Evolutionary conservation across 2,329 filamentous ascomycete species (phyloP), one percentile per base, ranked within the genome.

Genomic region (Penicillium brevicompactum): DNA sequence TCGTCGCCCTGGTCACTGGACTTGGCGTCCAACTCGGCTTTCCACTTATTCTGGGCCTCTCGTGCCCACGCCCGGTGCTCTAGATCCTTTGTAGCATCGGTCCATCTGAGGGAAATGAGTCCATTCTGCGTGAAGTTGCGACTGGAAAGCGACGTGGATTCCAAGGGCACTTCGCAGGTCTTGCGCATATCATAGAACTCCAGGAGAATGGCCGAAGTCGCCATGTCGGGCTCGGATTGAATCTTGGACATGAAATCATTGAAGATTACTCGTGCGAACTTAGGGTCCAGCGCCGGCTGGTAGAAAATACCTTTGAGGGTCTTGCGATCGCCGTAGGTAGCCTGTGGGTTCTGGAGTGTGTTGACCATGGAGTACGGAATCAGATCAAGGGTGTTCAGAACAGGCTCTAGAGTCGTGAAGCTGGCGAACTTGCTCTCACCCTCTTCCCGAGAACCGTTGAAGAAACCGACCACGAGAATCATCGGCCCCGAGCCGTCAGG

Each of bases 281-380:
- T 57, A 5, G 63, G 64, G 18, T 69, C 69, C 21, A 82, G 62
- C 0, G 80, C 78, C 24, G 78, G 69, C 6, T 74, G 71, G 58
- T 76, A 77, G 49, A 77, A 80, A 9, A 77, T 68, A 0, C 78
- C 78, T 51, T 80, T 78, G 55, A 78, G 74, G 4, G 76, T 70
- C 43, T 70, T 70, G 2, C 76, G 71, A 6, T 72, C 74, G 1
- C 76, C 77, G n/a, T 74, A 66, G 0, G 67, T 70, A 10, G 73
- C 70, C 38, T 70, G 69, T 0, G 67, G 69, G 56, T 78, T 77
- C 38, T 70, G 64, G 0, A 74, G 57, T 3, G 62, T 68, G 58
- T 81, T 82, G 45, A 76, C 63, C 21, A 67, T 61, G 1, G 69
- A 64, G 58, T 80, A 80, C 0, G 78, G 76, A 51, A 79, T 72